phyloP scores from a whole-genome alignment of 2,329 filamentous ascomycete species.

The Alternaria solani region DNA sequence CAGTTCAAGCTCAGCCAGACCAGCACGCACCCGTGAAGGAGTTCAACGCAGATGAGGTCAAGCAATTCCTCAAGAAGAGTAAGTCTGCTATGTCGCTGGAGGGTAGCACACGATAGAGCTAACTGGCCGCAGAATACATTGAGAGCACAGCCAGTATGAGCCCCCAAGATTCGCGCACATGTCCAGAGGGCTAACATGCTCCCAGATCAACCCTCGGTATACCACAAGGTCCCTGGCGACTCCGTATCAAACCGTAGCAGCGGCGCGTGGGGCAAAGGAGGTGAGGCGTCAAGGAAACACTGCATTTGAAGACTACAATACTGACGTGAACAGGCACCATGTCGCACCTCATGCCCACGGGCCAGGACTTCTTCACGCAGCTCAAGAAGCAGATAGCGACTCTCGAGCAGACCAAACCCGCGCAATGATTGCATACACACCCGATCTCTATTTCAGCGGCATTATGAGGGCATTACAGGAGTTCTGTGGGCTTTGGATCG shows the following conservation, averaged over 20 bases:
- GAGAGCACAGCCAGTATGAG: constrained; percentile 42
- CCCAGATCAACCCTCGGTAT: constrained; percentile 42
- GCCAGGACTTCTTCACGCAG: constrained; percentile 56
- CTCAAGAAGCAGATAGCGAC: constrained; percentile 56
- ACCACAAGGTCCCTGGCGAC: constrained; percentile 52
- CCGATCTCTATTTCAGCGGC: constrained; percentile 42
- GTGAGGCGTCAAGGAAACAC: constrained; percentile 31
- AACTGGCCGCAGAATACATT: constrained; percentile 35
- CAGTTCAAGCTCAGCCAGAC: constrained; percentile 33
- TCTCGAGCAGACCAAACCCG: constrained; percentile 50
- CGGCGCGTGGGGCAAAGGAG: constrained; percentile 52
- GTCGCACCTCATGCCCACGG: constrained; percentile 54
- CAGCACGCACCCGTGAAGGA: constrained; percentile 47
- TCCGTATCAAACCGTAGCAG: constrained; percentile 50
- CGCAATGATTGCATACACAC: constrained; percentile 30
- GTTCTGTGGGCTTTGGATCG: constrained; percentile 38
- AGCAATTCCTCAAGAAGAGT: constrained; percentile 54
- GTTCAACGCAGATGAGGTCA: constrained; percentile 56
- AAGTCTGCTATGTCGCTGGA: constrained; percentile 15
- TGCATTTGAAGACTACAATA: not conserved
- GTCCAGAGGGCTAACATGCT: constrained; percentile 27
- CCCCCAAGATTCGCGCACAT: constrained; percentile 3
- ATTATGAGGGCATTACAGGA: constrained; percentile 47
- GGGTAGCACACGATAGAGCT: constrained; percentile 21
- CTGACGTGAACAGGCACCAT: constrained; percentile 44